Base-by-base conservation (phyloP, 306 rosid genomes). In the Delonix regia region DNA sequence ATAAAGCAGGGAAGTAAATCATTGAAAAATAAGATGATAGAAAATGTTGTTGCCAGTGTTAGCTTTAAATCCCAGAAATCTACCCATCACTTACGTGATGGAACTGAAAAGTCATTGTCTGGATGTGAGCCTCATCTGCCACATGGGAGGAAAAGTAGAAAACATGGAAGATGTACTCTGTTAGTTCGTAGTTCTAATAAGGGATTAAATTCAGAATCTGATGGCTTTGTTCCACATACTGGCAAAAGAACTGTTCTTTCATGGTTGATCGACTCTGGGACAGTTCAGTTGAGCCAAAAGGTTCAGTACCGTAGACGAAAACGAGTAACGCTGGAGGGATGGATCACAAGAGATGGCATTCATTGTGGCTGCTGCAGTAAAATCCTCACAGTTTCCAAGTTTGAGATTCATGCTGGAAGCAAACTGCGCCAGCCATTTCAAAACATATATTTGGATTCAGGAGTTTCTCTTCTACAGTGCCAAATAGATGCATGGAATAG, bases 331-430 rank as follows among this genome's bases (percentile, higher is more conserved):
- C 82, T 86, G 73, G 98, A 93, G 84, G 98, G 98, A 28, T 93
- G 97, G 98, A 85, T 93, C 83, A 88, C 97, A 73, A 86, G 90
- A 81, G 98, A 93, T 63, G 98, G 98, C 65, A 91, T 91, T 78
- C 98, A 93, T 77, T 93, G 97, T 64, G 88, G 90, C 69, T 93
- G 98, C 88, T 93, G 97, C 65, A 93, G 94, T 83, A 93, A 93
- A 84, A 93, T 93, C 81, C 93, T 93, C 60, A 89, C 91, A 24
- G 86, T 91, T 75, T 91, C 90, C 1, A 93, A 93, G 80, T 93
- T 93, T 89, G 98, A 90, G 86, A 84, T 93, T 76, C 98, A 93
- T 49, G 97, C 98, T 15, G 94, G 97, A 77, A 91, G 94, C 88
- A 93, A 89, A 85, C 77, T 91, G 79, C 93, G 90, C 7, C 97